phyloP scores from a whole-genome alignment of 768 basidiomycete genomes.

The Xerocomus brunneocitrinus region DNA sequence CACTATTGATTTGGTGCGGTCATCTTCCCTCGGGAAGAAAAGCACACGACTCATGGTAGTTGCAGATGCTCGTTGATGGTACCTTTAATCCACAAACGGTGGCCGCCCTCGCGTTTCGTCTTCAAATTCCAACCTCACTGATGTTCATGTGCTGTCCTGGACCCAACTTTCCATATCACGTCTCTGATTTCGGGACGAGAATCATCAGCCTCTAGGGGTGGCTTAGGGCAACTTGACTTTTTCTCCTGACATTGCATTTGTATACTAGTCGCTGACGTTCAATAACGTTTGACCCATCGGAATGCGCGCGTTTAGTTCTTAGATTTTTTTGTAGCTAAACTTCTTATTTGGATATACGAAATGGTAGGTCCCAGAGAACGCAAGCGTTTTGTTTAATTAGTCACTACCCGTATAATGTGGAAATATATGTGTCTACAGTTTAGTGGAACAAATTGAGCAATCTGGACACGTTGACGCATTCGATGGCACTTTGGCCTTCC shows the following conservation, averaged over 20 bases:
- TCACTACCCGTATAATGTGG: no score
- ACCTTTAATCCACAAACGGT: constrained; percentile 44
- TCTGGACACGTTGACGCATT: no score
- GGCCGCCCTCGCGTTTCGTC: constrained; percentile 44
- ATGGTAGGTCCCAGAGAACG: no score
- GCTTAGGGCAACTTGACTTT: neutral
- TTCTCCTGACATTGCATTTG: neutral
- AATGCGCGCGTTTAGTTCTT: no score
- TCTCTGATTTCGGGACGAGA: constrained; percentile 51
- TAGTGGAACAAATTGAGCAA: no score
- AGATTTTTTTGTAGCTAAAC: no score
- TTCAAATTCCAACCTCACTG: constrained; percentile 47
- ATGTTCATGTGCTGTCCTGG: constrained; percentile 67
- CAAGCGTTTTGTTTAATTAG: no score
- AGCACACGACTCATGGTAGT: neutral
- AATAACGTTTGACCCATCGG: no score
- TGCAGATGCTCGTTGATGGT: constrained; percentile 43
- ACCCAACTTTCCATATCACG: constrained; percentile 34
- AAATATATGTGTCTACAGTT: no score
- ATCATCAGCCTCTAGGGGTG: constrained; percentile 34
- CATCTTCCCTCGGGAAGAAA: neutral
- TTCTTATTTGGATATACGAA: no score
- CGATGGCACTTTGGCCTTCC: neutral
- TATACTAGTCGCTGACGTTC: no score
- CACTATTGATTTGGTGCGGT: constrained; percentile 54